Conservation (phyloP, 257 asterid genomes). For the Cinchona pubescens region DNA sequence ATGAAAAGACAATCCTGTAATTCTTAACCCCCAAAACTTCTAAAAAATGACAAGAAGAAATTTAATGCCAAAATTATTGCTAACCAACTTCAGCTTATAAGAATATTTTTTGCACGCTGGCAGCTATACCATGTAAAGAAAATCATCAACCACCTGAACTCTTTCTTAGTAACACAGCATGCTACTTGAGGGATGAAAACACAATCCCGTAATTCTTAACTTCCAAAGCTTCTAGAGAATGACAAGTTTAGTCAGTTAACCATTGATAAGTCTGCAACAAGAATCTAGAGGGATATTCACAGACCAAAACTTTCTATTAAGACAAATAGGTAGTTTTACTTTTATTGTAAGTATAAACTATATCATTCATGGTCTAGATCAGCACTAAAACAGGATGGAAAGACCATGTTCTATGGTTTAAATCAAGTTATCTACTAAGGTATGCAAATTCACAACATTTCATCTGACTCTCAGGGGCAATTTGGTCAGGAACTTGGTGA, state of each 20-base stretch:
- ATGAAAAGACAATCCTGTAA: background rate
- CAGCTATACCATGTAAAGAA: constrained; percentile 3
- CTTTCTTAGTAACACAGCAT: background rate
- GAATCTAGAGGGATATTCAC: background rate
- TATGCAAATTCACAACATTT: background rate
- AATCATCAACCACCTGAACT: background rate
- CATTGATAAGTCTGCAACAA: background rate
- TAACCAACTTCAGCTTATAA: background rate
- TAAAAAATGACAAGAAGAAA: background rate
- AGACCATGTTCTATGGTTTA: background rate
- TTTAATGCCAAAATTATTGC: too few species aligned
- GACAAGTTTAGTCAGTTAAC: background rate
- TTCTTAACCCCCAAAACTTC: background rate
- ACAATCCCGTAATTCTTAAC: background rate
- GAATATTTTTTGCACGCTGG: background rate
- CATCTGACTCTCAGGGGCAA: background rate
- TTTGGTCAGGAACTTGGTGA: background rate
- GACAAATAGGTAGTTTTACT: background rate
- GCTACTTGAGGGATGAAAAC: background rate
- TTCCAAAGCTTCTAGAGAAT: background rate
- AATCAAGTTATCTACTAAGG: background rate
- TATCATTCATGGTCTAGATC: background rate
- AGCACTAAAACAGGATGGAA: background rate
- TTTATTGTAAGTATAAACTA: background rate
- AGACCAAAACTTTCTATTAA: background rate